These are phyloP conservation scores for Tulasnella calospora DNA, from an alignment of 768 basidiomycete genomes.

Conservation along the genomic window DNA sequence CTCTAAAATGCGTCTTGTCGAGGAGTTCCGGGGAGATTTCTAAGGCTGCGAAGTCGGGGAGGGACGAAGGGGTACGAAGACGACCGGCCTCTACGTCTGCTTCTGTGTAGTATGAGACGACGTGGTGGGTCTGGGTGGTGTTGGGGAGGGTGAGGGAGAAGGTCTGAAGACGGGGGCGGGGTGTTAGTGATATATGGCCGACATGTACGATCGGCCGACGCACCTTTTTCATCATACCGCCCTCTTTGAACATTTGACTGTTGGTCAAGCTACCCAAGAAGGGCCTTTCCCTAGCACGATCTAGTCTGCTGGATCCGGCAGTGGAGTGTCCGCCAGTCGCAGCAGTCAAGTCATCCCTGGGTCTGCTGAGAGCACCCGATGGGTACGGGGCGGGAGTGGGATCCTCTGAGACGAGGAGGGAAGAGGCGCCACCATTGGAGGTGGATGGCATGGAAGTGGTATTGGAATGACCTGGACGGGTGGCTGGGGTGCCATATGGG, in stretches of 20 bases:
- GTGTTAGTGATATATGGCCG: not conserved
- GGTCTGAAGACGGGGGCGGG: constrained; percentile 53
- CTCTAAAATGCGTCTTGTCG: constrained; percentile 84
- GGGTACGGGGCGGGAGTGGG: constrained; percentile 38
- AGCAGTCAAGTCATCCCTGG: constrained; percentile 41
- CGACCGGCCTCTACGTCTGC: constrained; percentile 87
- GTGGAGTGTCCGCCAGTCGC: constrained; percentile 31
- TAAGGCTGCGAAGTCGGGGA: constrained; percentile 79
- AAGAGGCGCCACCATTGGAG: constrained; percentile 20
- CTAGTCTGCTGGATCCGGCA: constrained; percentile 43
- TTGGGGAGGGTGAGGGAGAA: constrained; percentile 84
- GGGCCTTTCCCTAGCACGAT: constrained; percentile 71
- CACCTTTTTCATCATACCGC: constrained; percentile 97
- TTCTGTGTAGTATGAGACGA: constrained; percentile 91
- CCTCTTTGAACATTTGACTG: constrained; percentile 85
- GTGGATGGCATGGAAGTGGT: not conserved
- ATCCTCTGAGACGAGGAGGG: constrained; percentile 23
- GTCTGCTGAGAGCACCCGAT: constrained; percentile 35
- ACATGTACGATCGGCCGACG: constrained; percentile 33
- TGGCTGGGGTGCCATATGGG: constrained; percentile 9
- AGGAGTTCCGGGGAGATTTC: constrained; percentile 85
- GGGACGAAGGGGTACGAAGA: constrained; percentile 78
- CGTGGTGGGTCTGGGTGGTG: constrained; percentile 65
- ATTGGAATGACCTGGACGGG: constrained; percentile 19
- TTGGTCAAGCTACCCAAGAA: constrained; percentile 89